Evolutionary conservation across 2,329 filamentous ascomycete genomes (phyloP), one percentile per base, ranked within the genome.

Genomic region (Pseudocercospora musae): DNA sequence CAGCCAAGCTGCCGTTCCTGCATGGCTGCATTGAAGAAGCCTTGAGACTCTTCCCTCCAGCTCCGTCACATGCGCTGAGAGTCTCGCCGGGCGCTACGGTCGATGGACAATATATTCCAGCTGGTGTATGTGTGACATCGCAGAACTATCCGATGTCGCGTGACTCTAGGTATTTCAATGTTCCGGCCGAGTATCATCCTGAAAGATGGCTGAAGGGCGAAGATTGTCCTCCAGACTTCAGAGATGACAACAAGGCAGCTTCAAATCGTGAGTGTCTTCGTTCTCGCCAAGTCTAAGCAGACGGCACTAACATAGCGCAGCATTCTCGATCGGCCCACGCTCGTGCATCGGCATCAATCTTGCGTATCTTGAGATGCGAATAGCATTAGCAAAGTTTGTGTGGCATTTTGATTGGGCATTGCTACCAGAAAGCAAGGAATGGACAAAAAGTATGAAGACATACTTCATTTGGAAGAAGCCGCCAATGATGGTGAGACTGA

Each of bases 301-400:
- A 4, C 25, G 23, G 15, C 23, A 31, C 21, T 27, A 10, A n/a
- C 7, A 52, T 29, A 52, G 13, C 15, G 37, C 15, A 40, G 44
- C 69, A 1, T 75, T 75, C 61, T 66, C 63, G 10, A 50, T 63
- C 6, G 69, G 67, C 1, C 67, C 69, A 40, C 59, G 69, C 11
- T 66, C 64, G 37, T 70, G 69, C 40, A 67, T 70, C 20, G 69
- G 68, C n/a, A 64, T 62, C 42, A 54, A 54, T 25, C 31, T 54
- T 18, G 52, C 52, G 18, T 54, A 54, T 29, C 29, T 33, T 33
- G 76, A 78, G 63, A 72, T 76, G 63, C 70, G 72, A 7, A 54
- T 54, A 13, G 52, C 52, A 5, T 23, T 54, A 29, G 52, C 52
- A 20, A 54, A 54, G 52, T 40, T 40, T n/a, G 23, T 40, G n/a